Conservation (phyloP, 2,329 filamentous ascomycete species). For the Cladosporium velox region DNA sequence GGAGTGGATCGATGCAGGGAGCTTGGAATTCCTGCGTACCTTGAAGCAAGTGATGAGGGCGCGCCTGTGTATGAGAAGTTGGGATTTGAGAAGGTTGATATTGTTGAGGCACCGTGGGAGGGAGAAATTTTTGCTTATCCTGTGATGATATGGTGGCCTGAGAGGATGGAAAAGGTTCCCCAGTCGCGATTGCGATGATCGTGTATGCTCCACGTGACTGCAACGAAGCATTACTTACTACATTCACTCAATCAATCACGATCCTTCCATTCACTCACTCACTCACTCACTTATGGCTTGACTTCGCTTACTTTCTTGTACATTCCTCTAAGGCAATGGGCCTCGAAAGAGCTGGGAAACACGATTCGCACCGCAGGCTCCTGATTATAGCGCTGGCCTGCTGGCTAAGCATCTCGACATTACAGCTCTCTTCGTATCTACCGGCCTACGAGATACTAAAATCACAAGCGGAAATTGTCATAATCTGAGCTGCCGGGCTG, state of each 20-base stretch:
- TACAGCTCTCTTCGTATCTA: not conserved
- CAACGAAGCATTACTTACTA: not conserved
- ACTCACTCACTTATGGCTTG: not conserved
- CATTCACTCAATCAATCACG: not conserved
- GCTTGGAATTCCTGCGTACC: slow-evolving; percentile 38
- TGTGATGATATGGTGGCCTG: slow-evolving; percentile 31
- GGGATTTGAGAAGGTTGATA: slow-evolving; percentile 35
- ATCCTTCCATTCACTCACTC: not conserved
- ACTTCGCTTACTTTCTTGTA: not conserved
- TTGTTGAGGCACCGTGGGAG: slow-evolving; percentile 20
- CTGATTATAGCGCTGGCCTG: not conserved
- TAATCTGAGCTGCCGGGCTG: not conserved
- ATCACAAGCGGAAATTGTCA: not conserved
- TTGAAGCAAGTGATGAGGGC: slow-evolving; percentile 41
- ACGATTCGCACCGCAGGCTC: not conserved
- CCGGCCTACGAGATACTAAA: not conserved
- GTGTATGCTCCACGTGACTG: not conserved
- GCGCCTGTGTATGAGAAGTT: slow-evolving; percentile 41
- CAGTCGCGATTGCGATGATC: not conserved
- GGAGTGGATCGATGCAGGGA: slow-evolving; percentile 41
- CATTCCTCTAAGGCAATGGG: not conserved
- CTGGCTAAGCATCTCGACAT: not conserved
- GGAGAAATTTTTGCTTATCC: slow-evolving; percentile 21
- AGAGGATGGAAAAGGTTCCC: slow-evolving; percentile 20
- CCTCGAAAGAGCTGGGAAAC: not conserved